Base-by-base conservation (phyloP, 129 eudicot genomes). In the Tagetes patula region DNA sequence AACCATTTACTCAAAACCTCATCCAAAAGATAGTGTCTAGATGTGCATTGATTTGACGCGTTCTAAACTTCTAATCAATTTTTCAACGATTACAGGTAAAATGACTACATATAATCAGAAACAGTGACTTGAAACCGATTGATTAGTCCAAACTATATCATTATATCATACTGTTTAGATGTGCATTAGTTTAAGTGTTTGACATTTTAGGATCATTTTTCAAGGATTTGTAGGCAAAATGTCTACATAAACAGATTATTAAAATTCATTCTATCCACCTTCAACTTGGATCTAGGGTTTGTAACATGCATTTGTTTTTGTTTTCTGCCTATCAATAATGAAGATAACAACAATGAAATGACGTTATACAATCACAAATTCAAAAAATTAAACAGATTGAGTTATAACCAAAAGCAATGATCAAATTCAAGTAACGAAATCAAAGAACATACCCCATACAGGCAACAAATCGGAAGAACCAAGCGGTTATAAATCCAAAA, bases 361-460 rank as follows among this genome's bases (percentile, higher is more conserved):
- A 48, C n/a, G 54, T 2, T 36, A 20, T 5, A 63, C 30, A 12
- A 65, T 65, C 53, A 11, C 47, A 46, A n/a, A 1, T 62, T 73
- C 12, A 62, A 49, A 48, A 60, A n/a, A n/a, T n/a, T n/a, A 74
- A 53, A 66, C 13, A 70, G 2, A 68, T 11, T 11, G 81, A 55
- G 34, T 68, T 50, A 45, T 11, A 60, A 42, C 10, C 39, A 50
- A 1, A 36, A 65, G 45, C 32, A 75, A 20, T 49, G 6, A 48
- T 33, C 36, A 48, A 56, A 9, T 13, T 13, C 71, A 63, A 71
- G 5, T 31, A 45, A 49, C 12, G 47, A 11, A 60, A 65, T 75
- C 6, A 39, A 65, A 52, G 64, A 39, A 74, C 86, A 20, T 88
- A 88, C 95, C 95, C 95, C 95, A 88, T 88, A 80, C 84, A 81